Evolutionary conservation across 1,284 basidiomycete genomes (phyloP).

Genomic region (Phenoliferia sp.): DNA sequence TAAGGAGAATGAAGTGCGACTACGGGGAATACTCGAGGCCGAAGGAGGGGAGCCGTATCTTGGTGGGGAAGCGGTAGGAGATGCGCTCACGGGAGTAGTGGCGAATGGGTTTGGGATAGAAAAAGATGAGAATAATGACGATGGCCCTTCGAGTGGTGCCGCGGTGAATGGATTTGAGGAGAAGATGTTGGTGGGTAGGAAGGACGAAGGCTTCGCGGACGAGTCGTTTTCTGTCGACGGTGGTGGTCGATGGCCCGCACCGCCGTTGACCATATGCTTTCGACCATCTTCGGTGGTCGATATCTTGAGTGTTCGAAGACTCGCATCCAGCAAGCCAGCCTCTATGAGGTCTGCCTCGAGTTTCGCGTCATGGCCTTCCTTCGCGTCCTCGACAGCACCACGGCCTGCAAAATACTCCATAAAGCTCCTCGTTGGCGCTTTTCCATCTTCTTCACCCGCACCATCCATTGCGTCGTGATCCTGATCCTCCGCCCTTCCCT

Average conservation of each 20-base stretch:
- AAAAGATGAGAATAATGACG: constrained; percentile 13
- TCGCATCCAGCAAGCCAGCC: constrained; percentile 12
- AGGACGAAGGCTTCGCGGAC: neutral
- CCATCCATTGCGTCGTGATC: neutral
- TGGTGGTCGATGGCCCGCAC: neutral
- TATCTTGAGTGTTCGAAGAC: constrained; percentile 6
- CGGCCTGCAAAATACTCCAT: constrained; percentile 23
- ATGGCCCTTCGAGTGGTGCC: neutral
- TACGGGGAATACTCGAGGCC: neutral
- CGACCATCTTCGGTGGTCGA: neutral
- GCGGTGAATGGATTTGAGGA: neutral
- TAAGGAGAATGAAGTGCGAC: constrained; percentile 7
- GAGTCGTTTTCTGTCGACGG: neutral
- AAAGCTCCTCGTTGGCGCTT: neutral
- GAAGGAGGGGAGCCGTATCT: constrained; percentile 1
- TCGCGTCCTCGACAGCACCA: constrained; percentile 5
- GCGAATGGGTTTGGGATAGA: constrained; percentile 15
- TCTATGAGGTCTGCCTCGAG: constrained; percentile 14
- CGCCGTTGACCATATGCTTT: neutral
- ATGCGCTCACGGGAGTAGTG: too few species aligned
- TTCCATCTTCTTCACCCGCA: neutral
- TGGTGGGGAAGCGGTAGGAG: neutral
- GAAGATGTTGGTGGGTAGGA: neutral
- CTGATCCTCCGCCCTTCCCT: neutral
- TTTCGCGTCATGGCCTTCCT: neutral